Base-by-base conservation (phyloP, 2,329 filamentous ascomycete species). In the Venturia nashicola region DNA sequence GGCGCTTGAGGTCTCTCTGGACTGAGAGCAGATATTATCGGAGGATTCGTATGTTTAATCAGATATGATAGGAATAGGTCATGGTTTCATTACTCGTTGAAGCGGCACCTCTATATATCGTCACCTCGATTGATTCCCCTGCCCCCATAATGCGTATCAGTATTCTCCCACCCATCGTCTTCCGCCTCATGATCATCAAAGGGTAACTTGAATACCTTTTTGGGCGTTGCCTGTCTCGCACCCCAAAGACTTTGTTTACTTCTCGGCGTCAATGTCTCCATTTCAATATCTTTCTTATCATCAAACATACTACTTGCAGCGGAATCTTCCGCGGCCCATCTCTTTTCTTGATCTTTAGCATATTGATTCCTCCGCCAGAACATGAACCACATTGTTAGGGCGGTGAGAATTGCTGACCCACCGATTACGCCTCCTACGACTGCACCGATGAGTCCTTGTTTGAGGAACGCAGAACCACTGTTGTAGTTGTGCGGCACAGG, bases 401-500 rank as follows among this genome's bases (percentile, higher is more conserved):
- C 43, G 42, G 66, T 65, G 2, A 71, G 63, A 11, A 73, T 65
- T 2, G 71, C 74, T 14, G 73, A 59, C 5, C 73, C 73, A 36
- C 74, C 75, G 7, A 76, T 57, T 0, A 75, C 68, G 14, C 74
- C 75, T 16, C 75, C 75, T 9, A 76, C 61, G 1, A 76, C 73
- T 1, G 74, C 75, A 16, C 75, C 75, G 5, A 76, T 71, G 23
- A 76, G 66, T 2, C 75, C 75, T 51, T 74, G 70, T 36, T 67
- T 68, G 44, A 70, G 62, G 70, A 74, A 76, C n/a, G 64, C 67
- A 44, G 72, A 67, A 39, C 34, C 32, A n/a, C 69, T 67, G 11
- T 71, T 71, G 12, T 67, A 69, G 40, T 67, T 59, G 48, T 76
- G 76, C 0, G 74, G 69, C 6, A 63, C 65, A 5, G 76, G 76